Conservation (phyloP, 2,329 filamentous ascomycete genomes). For the Diaporthe velutina region DNA sequence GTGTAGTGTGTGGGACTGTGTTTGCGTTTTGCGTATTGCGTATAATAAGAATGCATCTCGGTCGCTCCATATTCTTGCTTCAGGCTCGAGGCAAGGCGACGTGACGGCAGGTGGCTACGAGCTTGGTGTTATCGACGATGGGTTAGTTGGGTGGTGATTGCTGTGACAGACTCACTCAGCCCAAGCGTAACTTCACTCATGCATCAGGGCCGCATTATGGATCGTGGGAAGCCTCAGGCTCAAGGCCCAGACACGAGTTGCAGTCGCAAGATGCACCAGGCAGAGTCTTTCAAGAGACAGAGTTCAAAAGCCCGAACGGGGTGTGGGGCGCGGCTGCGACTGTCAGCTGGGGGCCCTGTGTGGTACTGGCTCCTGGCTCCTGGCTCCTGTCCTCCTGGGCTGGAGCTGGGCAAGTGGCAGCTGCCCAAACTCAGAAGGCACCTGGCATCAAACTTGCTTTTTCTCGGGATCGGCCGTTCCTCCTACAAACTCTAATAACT, state of each 20-base stretch:
- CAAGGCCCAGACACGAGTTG: conserved; percentile 6
- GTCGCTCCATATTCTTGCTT: background rate
- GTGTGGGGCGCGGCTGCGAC: conserved; percentile 17
- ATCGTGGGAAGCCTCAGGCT: background rate
- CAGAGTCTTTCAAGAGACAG: background rate
- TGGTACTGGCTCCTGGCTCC: background rate
- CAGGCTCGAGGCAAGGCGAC: background rate
- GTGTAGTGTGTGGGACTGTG: background rate
- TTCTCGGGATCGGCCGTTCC: conserved; percentile 31
- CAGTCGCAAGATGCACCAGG: conserved; percentile 8
- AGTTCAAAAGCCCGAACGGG: background rate
- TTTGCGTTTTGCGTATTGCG: background rate
- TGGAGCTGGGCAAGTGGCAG: background rate
- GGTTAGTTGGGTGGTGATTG: conserved; percentile 4
- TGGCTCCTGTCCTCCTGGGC: too few species aligned
- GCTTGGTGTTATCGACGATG: background rate
- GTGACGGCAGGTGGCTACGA: background rate
- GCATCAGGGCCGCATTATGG: background rate
- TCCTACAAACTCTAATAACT: conserved; percentile 22
- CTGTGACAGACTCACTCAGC: conserved; percentile 3
- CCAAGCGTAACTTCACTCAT: conserved; percentile 16
- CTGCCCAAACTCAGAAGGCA: conserved; percentile 7
- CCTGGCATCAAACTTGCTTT: conserved; percentile 20
- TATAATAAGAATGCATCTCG: background rate
- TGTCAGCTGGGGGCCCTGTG: background rate